phyloP scores from a whole-genome alignment of 257 asterid genomes.

The Gentiana dahurica region DNA sequence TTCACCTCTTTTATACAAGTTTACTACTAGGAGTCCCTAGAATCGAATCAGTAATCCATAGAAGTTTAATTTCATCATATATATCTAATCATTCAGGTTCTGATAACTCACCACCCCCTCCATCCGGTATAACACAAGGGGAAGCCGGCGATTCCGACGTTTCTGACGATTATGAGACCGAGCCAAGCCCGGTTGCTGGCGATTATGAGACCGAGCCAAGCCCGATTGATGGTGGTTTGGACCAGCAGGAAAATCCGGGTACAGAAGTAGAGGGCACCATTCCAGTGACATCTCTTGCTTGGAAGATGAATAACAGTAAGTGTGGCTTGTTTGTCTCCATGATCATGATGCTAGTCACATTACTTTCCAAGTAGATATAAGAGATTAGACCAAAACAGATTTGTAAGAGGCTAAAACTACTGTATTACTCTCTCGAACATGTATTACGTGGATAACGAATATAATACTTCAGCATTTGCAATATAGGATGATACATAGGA shows the following conservation, averaged over 20 bases:
- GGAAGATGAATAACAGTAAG: not conserved
- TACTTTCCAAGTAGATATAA: too few species aligned
- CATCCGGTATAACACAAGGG: conserved; percentile 6
- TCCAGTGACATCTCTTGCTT: conserved; percentile 2
- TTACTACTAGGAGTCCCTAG: not conserved
- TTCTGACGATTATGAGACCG: not conserved
- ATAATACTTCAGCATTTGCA: too few species aligned
- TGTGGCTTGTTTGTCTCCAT: conserved; percentile 5
- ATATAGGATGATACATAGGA: not conserved
- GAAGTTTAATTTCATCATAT: not conserved
- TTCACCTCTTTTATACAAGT: too few species aligned
- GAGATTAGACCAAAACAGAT: too few species aligned
- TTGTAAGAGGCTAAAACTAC: too few species aligned
- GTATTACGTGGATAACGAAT: too few species aligned
- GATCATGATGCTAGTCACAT: not conserved
- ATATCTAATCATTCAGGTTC: conserved; percentile 19
- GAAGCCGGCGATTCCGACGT: not conserved
- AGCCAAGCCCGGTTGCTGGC: not conserved
- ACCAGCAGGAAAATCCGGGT: not conserved
- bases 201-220: not conserved
- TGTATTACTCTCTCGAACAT: too few species aligned
- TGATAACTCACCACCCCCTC: conserved; percentile 25
- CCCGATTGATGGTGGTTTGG: not conserved
- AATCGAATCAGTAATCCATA: not conserved
- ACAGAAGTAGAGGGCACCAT: not conserved